Conservation (phyloP, 345 rosid species). For the Abelmoschus esculentus region DNA sequence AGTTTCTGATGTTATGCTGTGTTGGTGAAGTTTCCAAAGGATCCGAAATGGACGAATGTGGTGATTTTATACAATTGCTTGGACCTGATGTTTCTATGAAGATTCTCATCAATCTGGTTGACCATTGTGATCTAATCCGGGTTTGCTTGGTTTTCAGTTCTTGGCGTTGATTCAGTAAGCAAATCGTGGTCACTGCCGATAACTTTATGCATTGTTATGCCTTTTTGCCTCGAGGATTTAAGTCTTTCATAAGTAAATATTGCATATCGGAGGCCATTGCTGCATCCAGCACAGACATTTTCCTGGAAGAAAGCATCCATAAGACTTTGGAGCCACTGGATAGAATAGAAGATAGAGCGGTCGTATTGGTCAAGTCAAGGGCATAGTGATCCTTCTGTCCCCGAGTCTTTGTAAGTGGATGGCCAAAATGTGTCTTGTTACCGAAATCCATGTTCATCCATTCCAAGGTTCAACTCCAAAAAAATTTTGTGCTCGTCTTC, state of each 20-base stretch:
- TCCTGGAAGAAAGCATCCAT: constrained; percentile 28
- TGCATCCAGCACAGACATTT: constrained; percentile 40
- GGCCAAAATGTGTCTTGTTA: constrained; percentile 26
- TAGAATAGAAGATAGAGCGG: constrained; percentile 17
- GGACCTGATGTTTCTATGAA: constrained; percentile 10
- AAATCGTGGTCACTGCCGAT: neutral
- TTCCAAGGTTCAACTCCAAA: constrained; percentile 29
- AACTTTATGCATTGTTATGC: constrained; percentile 15
- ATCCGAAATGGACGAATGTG: neutral
- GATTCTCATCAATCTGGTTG: constrained; percentile 12
- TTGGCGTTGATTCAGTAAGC: constrained; percentile 7
- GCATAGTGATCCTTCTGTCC: constrained; percentile 18
- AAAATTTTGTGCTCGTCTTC: neutral
- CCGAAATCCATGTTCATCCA: constrained; percentile 34
- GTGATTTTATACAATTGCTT: constrained; percentile 1
- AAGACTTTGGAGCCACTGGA: constrained; percentile 35
- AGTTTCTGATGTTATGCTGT: neutral
- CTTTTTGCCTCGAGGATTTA: constrained; percentile 27
- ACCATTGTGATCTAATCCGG: constrained; percentile 5
- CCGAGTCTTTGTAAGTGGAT: constrained; percentile 29
- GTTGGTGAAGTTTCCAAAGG: constrained; percentile 3
- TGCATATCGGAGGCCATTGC: constrained; percentile 29
- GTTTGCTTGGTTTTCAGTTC: constrained; percentile 1
- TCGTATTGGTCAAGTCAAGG: constrained; percentile 44
- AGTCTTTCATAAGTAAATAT: constrained; percentile 12